A percentile compares a stretch with the other conserved stretches of the same genome.
These are phyloP conservation scores for Epichloe bromicola DNA, from an alignment of 2,329 filamentous ascomycete genomes.

Conservation along the genomic window DNA sequence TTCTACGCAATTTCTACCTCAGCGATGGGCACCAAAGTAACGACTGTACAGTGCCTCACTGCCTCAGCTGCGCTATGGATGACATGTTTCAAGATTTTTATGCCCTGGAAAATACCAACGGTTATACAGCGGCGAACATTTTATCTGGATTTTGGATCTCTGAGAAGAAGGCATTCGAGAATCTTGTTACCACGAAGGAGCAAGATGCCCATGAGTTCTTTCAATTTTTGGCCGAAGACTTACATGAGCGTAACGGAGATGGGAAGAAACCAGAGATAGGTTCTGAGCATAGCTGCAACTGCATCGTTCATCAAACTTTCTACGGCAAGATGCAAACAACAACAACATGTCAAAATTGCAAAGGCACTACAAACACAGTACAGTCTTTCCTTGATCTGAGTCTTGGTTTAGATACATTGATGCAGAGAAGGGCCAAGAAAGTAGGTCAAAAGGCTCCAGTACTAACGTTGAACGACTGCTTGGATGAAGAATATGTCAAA, in stretches of 20 bases:
- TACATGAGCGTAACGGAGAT: slow-evolving; percentile 72
- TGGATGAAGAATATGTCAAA: slow-evolving; percentile 76
- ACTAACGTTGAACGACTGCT: slow-evolving; percentile 53
- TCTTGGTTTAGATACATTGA: slow-evolving; percentile 65
- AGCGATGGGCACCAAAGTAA: slow-evolving; percentile 73
- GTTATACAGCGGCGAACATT: slow-evolving; percentile 82
- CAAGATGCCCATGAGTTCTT: slow-evolving; percentile 97
- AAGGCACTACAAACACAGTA: slow-evolving; percentile 66
- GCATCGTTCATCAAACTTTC: slow-evolving; percentile 88
- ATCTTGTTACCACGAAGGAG: slow-evolving; percentile 80
- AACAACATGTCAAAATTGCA: slow-evolving; percentile 81
- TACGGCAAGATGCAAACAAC: slow-evolving; percentile 85
- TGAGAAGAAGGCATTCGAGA: slow-evolving; percentile 57
- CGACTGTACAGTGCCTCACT: slow-evolving; percentile 54
- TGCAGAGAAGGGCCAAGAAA: slow-evolving; percentile 51
- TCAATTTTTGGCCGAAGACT: slow-evolving; percentile 83
- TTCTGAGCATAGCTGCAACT: slow-evolving; percentile 59
- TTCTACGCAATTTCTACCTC: slow-evolving; percentile 84
- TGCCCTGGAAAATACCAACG: slow-evolving; percentile 65
- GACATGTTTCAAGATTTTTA: slow-evolving; percentile 64
- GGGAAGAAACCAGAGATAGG: slow-evolving; percentile 47
- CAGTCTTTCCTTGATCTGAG: slow-evolving; percentile 88
- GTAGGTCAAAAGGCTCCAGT: slow-evolving; percentile 30
- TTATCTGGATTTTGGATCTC: slow-evolving; percentile 84
- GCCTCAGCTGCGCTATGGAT: slow-evolving; percentile 58